Base-by-base conservation (phyloP, 345 rosid species). In the Euphorbia pulcherrima region DNA sequence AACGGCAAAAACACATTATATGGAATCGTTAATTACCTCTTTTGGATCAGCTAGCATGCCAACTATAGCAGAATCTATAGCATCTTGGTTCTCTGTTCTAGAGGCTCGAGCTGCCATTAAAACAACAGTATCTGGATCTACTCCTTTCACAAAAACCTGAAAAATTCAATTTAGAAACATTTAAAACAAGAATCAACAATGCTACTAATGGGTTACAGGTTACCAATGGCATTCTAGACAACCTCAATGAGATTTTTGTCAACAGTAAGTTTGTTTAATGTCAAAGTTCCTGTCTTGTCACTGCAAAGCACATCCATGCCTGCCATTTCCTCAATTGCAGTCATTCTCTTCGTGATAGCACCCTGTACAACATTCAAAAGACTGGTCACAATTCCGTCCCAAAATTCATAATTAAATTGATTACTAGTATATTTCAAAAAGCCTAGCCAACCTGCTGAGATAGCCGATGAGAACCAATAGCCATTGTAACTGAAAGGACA, bases 281-380 rank as follows among this genome's bases (percentile, higher is more conserved):
- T 91, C 79, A 94, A 75, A n/a, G 99, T 91, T 68, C 99, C 97
- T 2, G 99, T 94, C 82, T 94, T 94, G 83, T 94, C 97, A 73
- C 99, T 91, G 80, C 97, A 90, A 71, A 93, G 96, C 72, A 93
- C 98, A 73, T 93, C 98, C 98, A 93, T 93, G 78, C 97, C 98
- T 20, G 99, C 99, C 99, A 94, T 94, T 81, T 91, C 99, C 76
- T 94, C 99, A 56, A 94, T 94, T 33, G 97, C 97, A 56, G 99
- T 94, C 99, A 94, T 94, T 82, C 97, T 88, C 87, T 94, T 94
- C 6, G 99, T 94, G 75, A 94, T 94, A 60, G 99, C 99, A 67
- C 99, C 98, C 98, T 92, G 81, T 24, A 79, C 68, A 57, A 69
- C 50, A 54, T 78, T 50, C 24, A 61, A 62, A 35, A 54, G 11